Evolutionary conservation across 768 basidiomycete species (phyloP), one percentile per base, ranked within the genome.

Genomic region (Scleroderma bovista): DNA sequence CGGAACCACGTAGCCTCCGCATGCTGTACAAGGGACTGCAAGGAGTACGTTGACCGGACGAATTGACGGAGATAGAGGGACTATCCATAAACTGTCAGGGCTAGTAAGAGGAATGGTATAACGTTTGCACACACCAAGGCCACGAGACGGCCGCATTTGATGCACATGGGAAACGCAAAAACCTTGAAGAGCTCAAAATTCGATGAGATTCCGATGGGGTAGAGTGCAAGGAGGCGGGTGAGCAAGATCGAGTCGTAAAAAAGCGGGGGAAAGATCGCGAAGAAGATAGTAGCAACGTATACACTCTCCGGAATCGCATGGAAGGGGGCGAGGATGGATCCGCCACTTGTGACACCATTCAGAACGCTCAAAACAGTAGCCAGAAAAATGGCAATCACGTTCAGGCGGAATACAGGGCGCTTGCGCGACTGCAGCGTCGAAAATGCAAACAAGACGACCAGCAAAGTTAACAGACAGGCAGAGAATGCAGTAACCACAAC

Each of bases 181-280:
- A n/a, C n/a, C n/a, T n/a, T n/a, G n/a, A n/a, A n/a, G n/a, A n/a
- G n/a, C n/a, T n/a, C n/a, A n/a, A n/a, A n/a, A n/a, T n/a, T n/a
- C n/a, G n/a, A n/a, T n/a, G n/a, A n/a, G n/a, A n/a, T n/a, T n/a
- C n/a, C n/a, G n/a, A n/a, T 54, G 2, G 72, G 71, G 47, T 65
- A 73, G 6, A 74, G 64, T 2, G 67, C 67, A 29, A 65, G 51
- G 6, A 74, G 60, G 0, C 72, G 62, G 46, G 71, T 58, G 32
- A 71, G 38, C 8, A 74, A 63, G 37, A 74, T 65, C 11, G 61
- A 65, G 51, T 74, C 72, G 19, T 71, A 61, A 43, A 72, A 57
- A 1, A 70, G 41, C 13, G 71, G 71, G 1, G 67, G 61, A 41
- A 64, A 52, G 7, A 64, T 51, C 12, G 58, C 51, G 37, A 73